Conservation (phyloP, 23 red algal species). For the Cyanidium caldarium region DNA sequence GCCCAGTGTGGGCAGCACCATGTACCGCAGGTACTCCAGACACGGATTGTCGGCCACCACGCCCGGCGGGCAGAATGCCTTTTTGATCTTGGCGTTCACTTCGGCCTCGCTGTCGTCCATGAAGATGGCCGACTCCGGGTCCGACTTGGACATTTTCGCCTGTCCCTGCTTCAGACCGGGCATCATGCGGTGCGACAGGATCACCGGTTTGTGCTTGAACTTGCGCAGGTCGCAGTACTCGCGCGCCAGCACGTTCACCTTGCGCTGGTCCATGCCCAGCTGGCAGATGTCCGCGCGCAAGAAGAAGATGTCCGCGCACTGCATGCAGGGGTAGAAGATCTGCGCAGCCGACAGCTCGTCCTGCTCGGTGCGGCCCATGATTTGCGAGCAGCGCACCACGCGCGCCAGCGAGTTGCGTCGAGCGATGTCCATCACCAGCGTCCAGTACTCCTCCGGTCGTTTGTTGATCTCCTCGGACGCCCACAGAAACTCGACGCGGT, state of each 20-base stretch:
- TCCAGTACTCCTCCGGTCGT: constrained; percentile 83
- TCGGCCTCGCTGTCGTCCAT: constrained; percentile 94
- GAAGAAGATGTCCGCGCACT: constrained; percentile 98
- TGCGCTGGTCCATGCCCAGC: constrained; percentile 95
- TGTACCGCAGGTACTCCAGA: constrained; percentile 71
- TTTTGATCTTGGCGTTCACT: constrained; percentile 90
- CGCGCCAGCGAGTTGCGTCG: constrained; percentile 54
- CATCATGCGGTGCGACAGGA: constrained; percentile 96
- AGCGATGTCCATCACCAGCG: constrained; percentile 86
- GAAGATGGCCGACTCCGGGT: constrained; percentile 82
- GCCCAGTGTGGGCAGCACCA: constrained; percentile 46
- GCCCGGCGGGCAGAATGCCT: constrained; percentile 64
- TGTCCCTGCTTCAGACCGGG: constrained; percentile 93
- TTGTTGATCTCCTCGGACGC: constrained; percentile 93
- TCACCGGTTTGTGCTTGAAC: constrained; percentile 81
- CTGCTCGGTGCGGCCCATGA: constrained; percentile 83
- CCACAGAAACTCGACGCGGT: constrained; percentile 82
- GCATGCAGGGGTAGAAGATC: constrained; percentile 99
- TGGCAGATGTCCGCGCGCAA: constrained; percentile 94
- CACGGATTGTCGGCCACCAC: constrained; percentile 68
- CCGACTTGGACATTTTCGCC: constrained; percentile 97
- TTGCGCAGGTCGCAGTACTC: constrained; percentile 98
- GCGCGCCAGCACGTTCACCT: constrained; percentile 96
- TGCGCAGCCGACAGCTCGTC: constrained; percentile 94
- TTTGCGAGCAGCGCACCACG: constrained; percentile 77